Percentiles rank a stretch among this genome's conserved stretches.
Evolutionary conservation across 495 filamentous ascomycete genomes (phyloP).

Genomic region (Trichocladium uniseriatum): DNA sequence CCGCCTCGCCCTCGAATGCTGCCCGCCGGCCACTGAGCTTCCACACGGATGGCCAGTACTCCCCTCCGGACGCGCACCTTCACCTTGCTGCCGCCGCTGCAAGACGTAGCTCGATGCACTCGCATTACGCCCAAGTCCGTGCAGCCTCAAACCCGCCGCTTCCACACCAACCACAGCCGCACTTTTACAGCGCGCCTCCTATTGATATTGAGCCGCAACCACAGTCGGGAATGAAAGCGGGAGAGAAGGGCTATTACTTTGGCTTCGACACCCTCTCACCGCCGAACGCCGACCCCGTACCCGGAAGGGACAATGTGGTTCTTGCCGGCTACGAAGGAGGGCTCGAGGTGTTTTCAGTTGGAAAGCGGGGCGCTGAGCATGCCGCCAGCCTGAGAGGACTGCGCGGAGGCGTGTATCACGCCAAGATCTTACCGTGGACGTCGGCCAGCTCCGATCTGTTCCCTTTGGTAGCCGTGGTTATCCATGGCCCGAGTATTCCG

Average conservation of each 20-base stretch:
- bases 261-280: conserved; percentile 63
- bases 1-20: conserved; percentile 39
- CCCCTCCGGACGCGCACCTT: conserved; percentile 35
- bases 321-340: conserved; percentile 67
- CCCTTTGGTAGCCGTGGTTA: conserved; percentile 62
- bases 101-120: conserved; percentile 52
- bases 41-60: conserved; percentile 41
- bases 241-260: conserved; percentile 60
- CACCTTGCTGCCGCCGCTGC: conserved; percentile 35
- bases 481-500: conserved; percentile 60
- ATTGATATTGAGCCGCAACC: conserved; percentile 57
- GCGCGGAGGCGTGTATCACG: conserved; percentile 68
- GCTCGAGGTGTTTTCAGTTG: conserved; percentile 60
- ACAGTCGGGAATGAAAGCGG: conserved; percentile 44
- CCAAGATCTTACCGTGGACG: conserved; percentile 61
- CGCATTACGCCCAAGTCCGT: conserved; percentile 39
- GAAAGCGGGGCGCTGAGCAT: conserved; percentile 54
- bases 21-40: conserved; percentile 42
- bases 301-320: conserved; percentile 56
- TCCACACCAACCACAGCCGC: conserved; percentile 72
- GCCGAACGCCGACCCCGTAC: conserved; percentile 36
- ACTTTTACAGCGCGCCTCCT: conserved; percentile 56
- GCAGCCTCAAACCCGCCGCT: conserved; percentile 52
- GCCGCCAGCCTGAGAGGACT: conserved; percentile 63
- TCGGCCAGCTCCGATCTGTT: conserved; percentile 25